Conservation (phyloP, 129 eudicot species). For the Tagetes patula region DNA sequence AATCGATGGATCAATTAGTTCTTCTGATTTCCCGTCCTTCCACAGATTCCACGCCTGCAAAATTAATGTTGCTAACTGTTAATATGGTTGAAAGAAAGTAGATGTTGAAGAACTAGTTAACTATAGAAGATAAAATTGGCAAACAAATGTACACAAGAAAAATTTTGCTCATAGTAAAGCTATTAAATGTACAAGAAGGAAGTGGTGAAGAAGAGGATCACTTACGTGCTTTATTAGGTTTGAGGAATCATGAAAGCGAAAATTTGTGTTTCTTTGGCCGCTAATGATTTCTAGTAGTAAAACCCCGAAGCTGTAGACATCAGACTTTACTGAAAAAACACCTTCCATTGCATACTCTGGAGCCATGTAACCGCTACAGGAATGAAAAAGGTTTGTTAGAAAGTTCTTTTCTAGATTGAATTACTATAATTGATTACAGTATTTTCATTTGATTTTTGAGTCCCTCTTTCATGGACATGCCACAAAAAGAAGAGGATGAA, state of each 20-base stretch:
- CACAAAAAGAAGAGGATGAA: background rate
- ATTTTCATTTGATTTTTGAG: background rate
- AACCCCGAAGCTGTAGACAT: constrained; percentile 44
- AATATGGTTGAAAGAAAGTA: background rate
- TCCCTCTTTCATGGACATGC: background rate
- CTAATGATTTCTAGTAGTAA: constrained; percentile 53
- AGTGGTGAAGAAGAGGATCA: background rate
- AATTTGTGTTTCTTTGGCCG: constrained; percentile 43
- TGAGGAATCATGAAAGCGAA: constrained; percentile 33
- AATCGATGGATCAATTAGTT: constrained; percentile 52
- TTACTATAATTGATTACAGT: background rate
- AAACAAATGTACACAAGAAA: background rate
- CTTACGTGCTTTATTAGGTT: constrained; percentile 49
- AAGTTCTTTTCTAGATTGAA: too few species aligned
- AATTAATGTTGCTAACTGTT: constrained; percentile 3
- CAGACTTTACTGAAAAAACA: background rate
- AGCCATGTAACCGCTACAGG: constrained; percentile 30
- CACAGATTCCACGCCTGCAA: constrained; percentile 75
- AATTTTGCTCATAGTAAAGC: too few species aligned
- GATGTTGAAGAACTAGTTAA: background rate
- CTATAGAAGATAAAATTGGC: background rate
- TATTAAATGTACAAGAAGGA: background rate
- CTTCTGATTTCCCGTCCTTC: constrained; percentile 47
- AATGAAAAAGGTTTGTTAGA: constrained; percentile 2
- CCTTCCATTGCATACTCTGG: constrained; percentile 35